Base-by-base conservation (phyloP, 345 rosid genomes). In the Arabidopsis suecica region DNA sequence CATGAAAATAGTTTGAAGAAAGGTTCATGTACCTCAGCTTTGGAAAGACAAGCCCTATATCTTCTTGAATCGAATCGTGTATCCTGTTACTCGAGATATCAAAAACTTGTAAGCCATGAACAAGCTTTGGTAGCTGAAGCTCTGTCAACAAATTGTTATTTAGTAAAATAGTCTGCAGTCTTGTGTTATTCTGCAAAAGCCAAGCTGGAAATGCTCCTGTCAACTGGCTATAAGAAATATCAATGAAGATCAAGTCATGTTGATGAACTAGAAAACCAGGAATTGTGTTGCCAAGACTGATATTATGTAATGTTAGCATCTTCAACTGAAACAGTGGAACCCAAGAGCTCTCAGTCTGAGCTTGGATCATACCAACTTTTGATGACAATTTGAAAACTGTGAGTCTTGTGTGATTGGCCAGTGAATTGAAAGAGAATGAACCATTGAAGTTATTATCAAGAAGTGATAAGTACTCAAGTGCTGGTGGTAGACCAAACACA, bases 111-210 rank as follows among this genome's bases (percentile, higher is more conserved):
- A 70, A 33, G n/a, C 62, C 54, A 62, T 70, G 80, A 22, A 16
- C 48, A 62, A 63, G 9, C 38, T 11, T 13, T 1, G 75, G 75
- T 42, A 76, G 47, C 8, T n/a, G 75, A 44, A 76, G 36, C 49
- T 65, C 7, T 5, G 60, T 30, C 41, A 76, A 55, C 0, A 16
- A 62, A n/a, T 76, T 76, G 22, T 3, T 42, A 10, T 23, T 33
- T 12, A 69, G 3, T n/a, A n/a, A 3, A 5, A 76, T 0, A 1
- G 2, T n/a, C 9, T 55, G 23, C 20, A 76, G 13, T 9, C 37
- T 62, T 62, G 75, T 51, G 47, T 70, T 76, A 42, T 69, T 69
- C 58, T 69, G 4, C 22, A 76, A 16, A 57, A 76, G 58, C 80
- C 80, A 76, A 7, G 22, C 0, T 0, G 75, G 80, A 12, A 69